These are phyloP conservation scores for Jacaranda mimosifolia DNA, from an alignment of 257 asterid genomes.

Conservation along the genomic window DNA sequence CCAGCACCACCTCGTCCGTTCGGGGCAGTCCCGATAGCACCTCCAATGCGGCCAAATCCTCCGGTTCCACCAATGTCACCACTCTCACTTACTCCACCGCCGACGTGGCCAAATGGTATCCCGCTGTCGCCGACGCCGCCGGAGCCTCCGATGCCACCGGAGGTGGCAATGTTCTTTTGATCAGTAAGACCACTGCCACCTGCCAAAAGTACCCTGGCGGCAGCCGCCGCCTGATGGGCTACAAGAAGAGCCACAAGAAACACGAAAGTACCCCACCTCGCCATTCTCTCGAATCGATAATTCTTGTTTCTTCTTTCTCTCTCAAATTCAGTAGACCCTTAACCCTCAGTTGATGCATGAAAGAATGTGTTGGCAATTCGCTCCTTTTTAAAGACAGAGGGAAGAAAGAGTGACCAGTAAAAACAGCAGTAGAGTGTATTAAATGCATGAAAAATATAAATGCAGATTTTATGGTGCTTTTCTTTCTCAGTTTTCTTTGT, in stretches of 20 bases:
- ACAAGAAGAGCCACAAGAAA: conserved; percentile 34
- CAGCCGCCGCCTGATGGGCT: conserved; percentile 27
- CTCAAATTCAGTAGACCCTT: neutral
- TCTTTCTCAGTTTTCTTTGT: too few species aligned
- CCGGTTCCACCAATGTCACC: conserved; percentile 32
- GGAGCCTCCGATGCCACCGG: conserved; percentile 53
- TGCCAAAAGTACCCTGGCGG: conserved; percentile 46
- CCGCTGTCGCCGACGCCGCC: conserved; percentile 54
- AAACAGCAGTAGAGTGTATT: conserved; percentile 42
- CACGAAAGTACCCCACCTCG: conserved; percentile 31
- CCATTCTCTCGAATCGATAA: conserved; percentile 32
- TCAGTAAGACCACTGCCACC: conserved; percentile 40
- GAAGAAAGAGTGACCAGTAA: neutral
- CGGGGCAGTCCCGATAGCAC: conserved; percentile 52
- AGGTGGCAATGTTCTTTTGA: conserved; percentile 44
- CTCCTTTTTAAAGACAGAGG: conserved; percentile 28
- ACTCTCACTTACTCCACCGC: conserved; percentile 46
- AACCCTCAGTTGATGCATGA: conserved; percentile 35
- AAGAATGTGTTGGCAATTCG: conserved; percentile 28
- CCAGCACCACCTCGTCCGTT: conserved; percentile 35
- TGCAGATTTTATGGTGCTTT: neutral
- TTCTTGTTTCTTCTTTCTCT: neutral
- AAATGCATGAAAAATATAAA: conserved; percentile 39
- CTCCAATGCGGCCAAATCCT: conserved; percentile 48
- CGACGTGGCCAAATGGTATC: conserved; percentile 54